Evolutionary conservation across 768 basidiomycete species (phyloP).

Genomic region (Boletus coccyginus): DNA sequence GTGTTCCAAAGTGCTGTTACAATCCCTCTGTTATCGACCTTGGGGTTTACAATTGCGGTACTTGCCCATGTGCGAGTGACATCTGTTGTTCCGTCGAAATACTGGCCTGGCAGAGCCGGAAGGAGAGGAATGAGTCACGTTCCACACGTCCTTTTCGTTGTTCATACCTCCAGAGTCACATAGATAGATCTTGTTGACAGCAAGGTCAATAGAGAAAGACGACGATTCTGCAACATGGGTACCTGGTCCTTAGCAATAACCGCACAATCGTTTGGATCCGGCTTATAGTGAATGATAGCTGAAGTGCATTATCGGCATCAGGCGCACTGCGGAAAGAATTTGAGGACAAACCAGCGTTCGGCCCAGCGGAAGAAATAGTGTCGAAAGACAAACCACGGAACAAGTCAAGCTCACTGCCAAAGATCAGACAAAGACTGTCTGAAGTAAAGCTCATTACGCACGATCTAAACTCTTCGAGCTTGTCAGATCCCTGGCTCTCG

Average conservation of each 20-base stretch:
- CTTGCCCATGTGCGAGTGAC: conserved; percentile 85
- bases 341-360: conserved; percentile 72
- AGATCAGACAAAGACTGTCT: neutral
- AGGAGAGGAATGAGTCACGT: neutral
- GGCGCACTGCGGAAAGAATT: neutral
- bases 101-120: conserved; percentile 54
- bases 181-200: conserved; percentile 55
- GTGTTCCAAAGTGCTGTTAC: conserved; percentile 80
- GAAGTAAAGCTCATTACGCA: conserved; percentile 37
- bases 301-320: neutral
- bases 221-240: neutral
- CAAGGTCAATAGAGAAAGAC: conserved; percentile 32
- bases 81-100: conserved; percentile 92
- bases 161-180: conserved; percentile 82
- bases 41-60: neutral
- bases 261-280: conserved; percentile 70
- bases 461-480: conserved; percentile 80
- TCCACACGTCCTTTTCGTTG: neutral
- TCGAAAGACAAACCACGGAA: conserved; percentile 89
- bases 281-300: conserved; percentile 94
- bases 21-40: neutral
- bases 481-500: conserved; percentile 78
- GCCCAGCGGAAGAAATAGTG: conserved; percentile 90
- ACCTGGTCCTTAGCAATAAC: conserved; percentile 76
- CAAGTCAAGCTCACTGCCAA: conserved; percentile 60